Percentiles rank a stretch among this genome's conserved stretches.
Evolutionary conservation across 768 basidiomycete species (phyloP).

Genomic region (Tricholomella constricta): DNA sequence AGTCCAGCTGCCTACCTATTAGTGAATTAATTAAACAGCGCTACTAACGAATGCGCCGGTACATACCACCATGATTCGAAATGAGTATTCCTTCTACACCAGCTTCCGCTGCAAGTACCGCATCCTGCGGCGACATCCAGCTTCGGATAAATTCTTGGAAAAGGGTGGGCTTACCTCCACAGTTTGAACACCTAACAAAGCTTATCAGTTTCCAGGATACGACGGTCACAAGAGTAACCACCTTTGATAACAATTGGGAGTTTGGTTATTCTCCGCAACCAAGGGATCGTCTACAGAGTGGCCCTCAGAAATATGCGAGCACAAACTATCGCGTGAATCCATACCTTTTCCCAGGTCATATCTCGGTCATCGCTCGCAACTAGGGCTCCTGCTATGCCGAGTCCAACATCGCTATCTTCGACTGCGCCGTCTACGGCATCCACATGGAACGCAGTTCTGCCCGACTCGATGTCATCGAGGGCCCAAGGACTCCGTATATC

Average conservation of each 20-base stretch:
- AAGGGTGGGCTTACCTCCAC: constrained; percentile 50
- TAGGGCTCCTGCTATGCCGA: constrained; percentile 70
- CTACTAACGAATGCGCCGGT: too few species aligned
- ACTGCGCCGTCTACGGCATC: constrained; percentile 35
- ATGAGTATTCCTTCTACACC: constrained; percentile 88
- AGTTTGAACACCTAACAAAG: constrained; percentile 63
- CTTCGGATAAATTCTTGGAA: constrained; percentile 5
- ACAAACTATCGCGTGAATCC: not conserved
- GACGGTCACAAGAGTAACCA: constrained; percentile 16
- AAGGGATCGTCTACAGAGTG: constrained; percentile 64
- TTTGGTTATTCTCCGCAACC: constrained; percentile 69
- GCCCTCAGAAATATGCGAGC: not conserved
- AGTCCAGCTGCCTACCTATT: constrained; percentile 78
- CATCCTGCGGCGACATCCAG: constrained; percentile 57
- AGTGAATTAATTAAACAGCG: not conserved
- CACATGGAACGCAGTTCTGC: constrained; percentile 25
- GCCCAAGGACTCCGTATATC: constrained; percentile 66
- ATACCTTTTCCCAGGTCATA: constrained; percentile 77
- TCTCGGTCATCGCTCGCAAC: constrained; percentile 67
- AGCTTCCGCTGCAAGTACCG: constrained; percentile 77
- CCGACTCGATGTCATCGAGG: constrained; percentile 57
- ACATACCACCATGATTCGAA: constrained; percentile 86
- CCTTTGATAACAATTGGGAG: constrained; percentile 80
- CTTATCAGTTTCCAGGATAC: not conserved
- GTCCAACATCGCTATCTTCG: constrained; percentile 36